Base-by-base conservation (phyloP, 208 protist species). In the Trypanosoma vivax region DNA sequence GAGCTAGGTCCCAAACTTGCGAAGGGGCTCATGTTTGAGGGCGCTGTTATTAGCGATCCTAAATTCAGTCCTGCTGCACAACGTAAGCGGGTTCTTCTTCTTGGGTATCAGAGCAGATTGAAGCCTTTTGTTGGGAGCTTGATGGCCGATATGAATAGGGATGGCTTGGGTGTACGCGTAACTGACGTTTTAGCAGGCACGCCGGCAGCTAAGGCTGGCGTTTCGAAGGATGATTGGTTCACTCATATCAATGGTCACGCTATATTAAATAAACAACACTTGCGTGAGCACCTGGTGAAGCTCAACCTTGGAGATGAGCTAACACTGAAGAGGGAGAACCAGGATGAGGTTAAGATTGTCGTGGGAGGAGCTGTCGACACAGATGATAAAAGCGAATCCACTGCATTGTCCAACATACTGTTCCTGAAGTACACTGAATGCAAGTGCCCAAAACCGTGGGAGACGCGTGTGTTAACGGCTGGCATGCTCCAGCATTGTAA, bases 1-100 rank as follows among this genome's bases (percentile, higher is more conserved):
- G 53, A 46, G 0, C 67, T 94, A 42, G 77, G 73, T 19, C 35
- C 65, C 2, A 43, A 78, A 42, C 65, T 94, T 11, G 86, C 76
- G 48, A 85, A 88, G 42, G 86, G 86, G 1, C 70, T 89, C 57
- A 91, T 94, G 82, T 90, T 94, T 56, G 82, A 94, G 33, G 86
- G 86, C 13, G 76, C 82, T 37, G 74, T 83, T 50, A 84, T 90
- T 53, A 90, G 68, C 62, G 82, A 94, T 65, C 86, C 86, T 7
- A 90, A 90, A 60, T 94, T 94, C 59, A 90, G 75, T 60, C 86
- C 86, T 30, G 79, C 78, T 30, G 79, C 86, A 11, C 66, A 89
- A 41, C 73, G 81, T 45, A 88, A 88, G 43, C 83, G 83, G 52
- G 79, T 94, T 28, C 78, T 94, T 40, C 53, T 94, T 37, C 74